A percentile compares a stretch with the other conserved stretches of the same genome.
Conservation (phyloP, 768 basidiomycete genomes). For the Ephemerocybe angulata region DNA sequence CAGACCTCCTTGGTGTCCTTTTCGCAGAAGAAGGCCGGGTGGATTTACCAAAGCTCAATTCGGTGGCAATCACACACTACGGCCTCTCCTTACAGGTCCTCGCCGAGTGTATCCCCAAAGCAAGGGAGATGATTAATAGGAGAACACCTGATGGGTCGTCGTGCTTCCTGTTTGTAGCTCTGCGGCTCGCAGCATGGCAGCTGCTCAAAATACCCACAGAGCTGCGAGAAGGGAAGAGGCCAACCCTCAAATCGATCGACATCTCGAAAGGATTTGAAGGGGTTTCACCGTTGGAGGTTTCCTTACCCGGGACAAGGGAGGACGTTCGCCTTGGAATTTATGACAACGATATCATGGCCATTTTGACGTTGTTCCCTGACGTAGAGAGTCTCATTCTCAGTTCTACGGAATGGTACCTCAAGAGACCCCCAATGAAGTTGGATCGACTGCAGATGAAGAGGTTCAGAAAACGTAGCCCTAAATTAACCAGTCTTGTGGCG, state of each 20-base stretch:
- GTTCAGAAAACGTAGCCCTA: not conserved
- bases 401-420: conserved; percentile 3
- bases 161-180: not conserved
- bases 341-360: not conserved
- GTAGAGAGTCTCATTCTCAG: not conserved
- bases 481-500: not conserved
- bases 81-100: not conserved
- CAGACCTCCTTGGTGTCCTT: not conserved
- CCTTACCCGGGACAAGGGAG: conserved; percentile 2
- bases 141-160: not conserved
- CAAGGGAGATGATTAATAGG: not conserved
- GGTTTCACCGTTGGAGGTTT: not conserved
- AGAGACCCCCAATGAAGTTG: not conserved
- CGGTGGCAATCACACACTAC: not conserved
- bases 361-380: conserved; percentile 1
- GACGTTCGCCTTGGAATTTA: not conserved
- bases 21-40: not conserved
- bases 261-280: not conserved
- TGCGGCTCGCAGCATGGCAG: not conserved
- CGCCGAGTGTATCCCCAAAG: not conserved
- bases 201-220: not conserved
- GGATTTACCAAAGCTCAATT: not conserved
- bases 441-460: not conserved
- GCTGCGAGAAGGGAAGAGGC: not conserved
- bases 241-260: not conserved